Evolutionary conservation across 163 green algal species (phyloP).

Genomic region (Volvox carteri): DNA sequence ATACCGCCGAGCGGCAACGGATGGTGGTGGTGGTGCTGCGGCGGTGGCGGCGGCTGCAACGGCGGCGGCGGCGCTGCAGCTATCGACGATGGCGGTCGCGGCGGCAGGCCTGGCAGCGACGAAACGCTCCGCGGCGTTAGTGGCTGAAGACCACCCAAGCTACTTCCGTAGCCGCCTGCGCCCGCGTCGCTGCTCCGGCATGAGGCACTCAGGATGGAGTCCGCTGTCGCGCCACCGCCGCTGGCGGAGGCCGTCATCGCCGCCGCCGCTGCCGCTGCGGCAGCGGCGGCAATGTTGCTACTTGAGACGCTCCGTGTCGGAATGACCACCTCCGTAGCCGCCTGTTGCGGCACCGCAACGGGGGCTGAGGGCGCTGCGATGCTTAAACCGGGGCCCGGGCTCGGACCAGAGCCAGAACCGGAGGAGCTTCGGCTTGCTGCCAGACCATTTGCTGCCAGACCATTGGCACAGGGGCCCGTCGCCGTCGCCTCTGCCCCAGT

Average conservation of each 20-base stretch:
- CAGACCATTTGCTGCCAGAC: too few relatives aligned
- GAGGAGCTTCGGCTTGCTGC: too few relatives aligned
- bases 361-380: neutral
- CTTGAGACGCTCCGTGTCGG: slow-evolving; percentile 33
- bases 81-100: slow-evolving; percentile 7
- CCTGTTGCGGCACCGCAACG: neutral
- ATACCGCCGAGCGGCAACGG: slow-evolving; percentile 16
- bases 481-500: too few relatives aligned
- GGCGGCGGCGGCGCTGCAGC: slow-evolving; percentile 26
- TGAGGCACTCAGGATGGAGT: neutral
- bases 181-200: neutral
- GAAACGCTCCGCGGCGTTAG: neutral
- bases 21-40: neutral
- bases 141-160: too few relatives aligned
- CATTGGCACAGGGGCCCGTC: too few relatives aligned
- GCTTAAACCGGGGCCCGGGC: too few relatives aligned
- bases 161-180: neutral
- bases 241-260: neutral
- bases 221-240: neutral
- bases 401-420: too few relatives aligned
- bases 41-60: neutral
- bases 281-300: slow-evolving; percentile 32
- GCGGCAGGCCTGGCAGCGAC: neutral
- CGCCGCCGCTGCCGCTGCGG: neutral
- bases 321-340: slow-evolving; percentile 15